phyloP scores from a whole-genome alignment of 2,329 filamentous ascomycete species.

The Tolypocladium tundrense region DNA sequence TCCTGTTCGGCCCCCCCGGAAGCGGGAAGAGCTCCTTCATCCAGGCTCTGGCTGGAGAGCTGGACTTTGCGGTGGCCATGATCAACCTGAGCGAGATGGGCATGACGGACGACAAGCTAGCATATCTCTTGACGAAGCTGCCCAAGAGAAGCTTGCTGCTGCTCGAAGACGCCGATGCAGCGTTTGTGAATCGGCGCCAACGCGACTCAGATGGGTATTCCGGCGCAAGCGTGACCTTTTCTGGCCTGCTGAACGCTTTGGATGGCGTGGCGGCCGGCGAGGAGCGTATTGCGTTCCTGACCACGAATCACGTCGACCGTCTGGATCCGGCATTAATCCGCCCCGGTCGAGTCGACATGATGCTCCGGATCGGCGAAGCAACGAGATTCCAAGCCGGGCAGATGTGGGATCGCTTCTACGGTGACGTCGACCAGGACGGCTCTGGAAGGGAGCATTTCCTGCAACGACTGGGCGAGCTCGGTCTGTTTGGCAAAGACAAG shows the following conservation, averaged over 20 bases:
- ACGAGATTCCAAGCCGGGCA: slow-evolving; percentile 72
- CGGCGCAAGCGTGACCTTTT: slow-evolving; percentile 87
- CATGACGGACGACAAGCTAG: slow-evolving; percentile 80
- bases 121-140: slow-evolving; percentile 75
- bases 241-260: slow-evolving; percentile 72
- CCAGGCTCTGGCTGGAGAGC: slow-evolving; percentile 81
- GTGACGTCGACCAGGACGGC: slow-evolving; percentile 61
- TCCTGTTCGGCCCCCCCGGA: slow-evolving; percentile 80
- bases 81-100: slow-evolving; percentile 84
- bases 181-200: slow-evolving; percentile 72
- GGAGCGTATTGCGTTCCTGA: slow-evolving; percentile 87
- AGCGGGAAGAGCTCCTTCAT: slow-evolving; percentile 96
- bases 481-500: slow-evolving; percentile 52
- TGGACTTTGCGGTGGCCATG: slow-evolving; percentile 89
- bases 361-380: slow-evolving; percentile 78
- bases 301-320: slow-evolving; percentile 86
- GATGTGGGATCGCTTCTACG: slow-evolving; percentile 95
- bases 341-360: slow-evolving; percentile 90
- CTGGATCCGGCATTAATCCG: slow-evolving; percentile 83
- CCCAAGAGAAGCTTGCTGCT: slow-evolving; percentile 74
- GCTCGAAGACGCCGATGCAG: slow-evolving; percentile 85
- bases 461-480: slow-evolving; percentile 54
- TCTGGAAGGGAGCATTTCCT: slow-evolving; percentile 60
- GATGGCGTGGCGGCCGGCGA: slow-evolving; percentile 94
- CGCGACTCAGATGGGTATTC: slow-evolving; percentile 73